phyloP scores from a whole-genome alignment of 345 rosid species.

The Acer saccharum region DNA sequence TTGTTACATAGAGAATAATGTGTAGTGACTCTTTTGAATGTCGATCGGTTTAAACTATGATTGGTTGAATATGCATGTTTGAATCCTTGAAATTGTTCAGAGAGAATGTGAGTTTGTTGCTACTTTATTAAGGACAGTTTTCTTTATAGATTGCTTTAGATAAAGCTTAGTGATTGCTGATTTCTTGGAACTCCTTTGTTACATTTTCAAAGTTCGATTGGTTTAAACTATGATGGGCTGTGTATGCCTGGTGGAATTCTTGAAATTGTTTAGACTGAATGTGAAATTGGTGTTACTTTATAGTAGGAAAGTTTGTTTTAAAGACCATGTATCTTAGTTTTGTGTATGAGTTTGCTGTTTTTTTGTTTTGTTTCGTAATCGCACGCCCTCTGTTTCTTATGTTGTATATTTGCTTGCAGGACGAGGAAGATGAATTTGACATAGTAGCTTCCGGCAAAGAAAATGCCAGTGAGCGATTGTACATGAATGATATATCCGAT shows the following conservation, averaged over 20 bases:
- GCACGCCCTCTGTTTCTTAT: neutral
- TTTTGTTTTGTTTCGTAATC: neutral
- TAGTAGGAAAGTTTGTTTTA: neutral
- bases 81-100: neutral
- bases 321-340: neutral
- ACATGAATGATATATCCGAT: conserved; percentile 43
- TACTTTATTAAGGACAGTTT: no score
- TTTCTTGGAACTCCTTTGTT: no score
- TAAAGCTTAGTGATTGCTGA: no score
- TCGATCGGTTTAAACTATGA: no score
- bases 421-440: conserved; percentile 87
- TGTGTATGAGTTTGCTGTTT: neutral
- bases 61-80: neutral
- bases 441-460: conserved; percentile 72
- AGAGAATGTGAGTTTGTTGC: no score
- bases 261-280: neutral
- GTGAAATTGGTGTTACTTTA: neutral
- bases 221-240: no score
- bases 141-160: no score
- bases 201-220: no score
- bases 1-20: no score
- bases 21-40: no score
- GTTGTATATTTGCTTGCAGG: conserved; percentile 41
- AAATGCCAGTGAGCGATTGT: conserved; percentile 47
- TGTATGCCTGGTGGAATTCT: neutral